Conservation (phyloP, 768 basidiomycete genomes). For the Naganishia onofrii region DNA sequence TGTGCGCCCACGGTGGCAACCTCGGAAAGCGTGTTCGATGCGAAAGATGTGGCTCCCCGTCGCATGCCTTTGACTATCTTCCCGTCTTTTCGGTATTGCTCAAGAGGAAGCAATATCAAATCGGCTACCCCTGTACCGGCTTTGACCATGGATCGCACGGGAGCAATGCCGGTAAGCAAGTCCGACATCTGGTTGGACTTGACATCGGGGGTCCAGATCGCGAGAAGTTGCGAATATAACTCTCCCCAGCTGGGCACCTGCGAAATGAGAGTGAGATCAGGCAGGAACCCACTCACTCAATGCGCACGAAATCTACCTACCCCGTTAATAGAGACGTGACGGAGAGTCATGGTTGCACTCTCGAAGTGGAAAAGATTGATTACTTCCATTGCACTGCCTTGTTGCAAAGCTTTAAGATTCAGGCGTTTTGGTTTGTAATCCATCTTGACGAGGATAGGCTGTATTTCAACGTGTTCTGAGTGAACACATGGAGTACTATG, state of each 20-base stretch:
- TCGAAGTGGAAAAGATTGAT: slow-evolving; percentile 99
- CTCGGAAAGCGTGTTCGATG: slow-evolving; percentile 91
- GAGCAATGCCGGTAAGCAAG: slow-evolving; percentile 92
- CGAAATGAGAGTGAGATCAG: not conserved
- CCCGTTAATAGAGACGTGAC: slow-evolving; percentile 86
- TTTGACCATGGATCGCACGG: slow-evolving; percentile 93
- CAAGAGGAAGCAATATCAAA: slow-evolving; percentile 88
- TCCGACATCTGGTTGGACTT: slow-evolving; percentile 97
- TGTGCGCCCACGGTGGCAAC: slow-evolving; percentile 90
- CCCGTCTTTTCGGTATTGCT: slow-evolving; percentile 96
- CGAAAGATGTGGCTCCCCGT: slow-evolving; percentile 86
- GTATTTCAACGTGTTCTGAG: slow-evolving; percentile 79
- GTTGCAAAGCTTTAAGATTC: slow-evolving; percentile 82
- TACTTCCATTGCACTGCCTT: slow-evolving; percentile 88
- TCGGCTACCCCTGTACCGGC: slow-evolving; percentile 97
- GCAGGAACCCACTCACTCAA: not conserved
- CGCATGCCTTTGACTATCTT: slow-evolving; percentile 87
- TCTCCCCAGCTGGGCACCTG: slow-evolving; percentile 91
- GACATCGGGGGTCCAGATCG: slow-evolving; percentile 98
- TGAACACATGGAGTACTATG: too few species aligned
- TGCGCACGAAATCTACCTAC: too few species aligned
- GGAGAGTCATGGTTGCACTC: slow-evolving; percentile 93
- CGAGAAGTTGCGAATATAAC: slow-evolving; percentile 87
- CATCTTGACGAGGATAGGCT: slow-evolving; percentile 89
- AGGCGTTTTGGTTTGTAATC: slow-evolving; percentile 98